Percentiles rank a stretch among this genome's conserved stretches.
Evolutionary conservation across 768 basidiomycete species (phyloP).

Genomic region (Termitomyces sp.): DNA sequence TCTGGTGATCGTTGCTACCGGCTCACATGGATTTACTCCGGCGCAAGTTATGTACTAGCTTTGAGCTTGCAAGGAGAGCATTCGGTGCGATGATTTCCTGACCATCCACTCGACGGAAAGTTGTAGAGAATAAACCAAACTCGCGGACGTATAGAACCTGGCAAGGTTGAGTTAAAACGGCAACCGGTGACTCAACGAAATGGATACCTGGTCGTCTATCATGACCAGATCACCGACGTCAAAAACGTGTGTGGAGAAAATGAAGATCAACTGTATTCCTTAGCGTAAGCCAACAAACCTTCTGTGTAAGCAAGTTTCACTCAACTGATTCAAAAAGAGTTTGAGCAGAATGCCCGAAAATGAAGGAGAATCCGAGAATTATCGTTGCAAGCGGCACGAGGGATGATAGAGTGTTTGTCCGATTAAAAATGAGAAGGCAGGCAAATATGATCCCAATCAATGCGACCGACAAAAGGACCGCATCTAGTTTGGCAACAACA

Average conservation of each 20-base stretch:
- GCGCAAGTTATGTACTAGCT: conserved; percentile 74
- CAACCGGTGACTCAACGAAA: background rate
- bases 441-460: conserved; percentile 60
- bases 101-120: conserved; percentile 75
- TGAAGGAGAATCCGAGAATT: conserved; percentile 79
- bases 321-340: conserved; percentile 73
- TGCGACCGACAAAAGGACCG: conserved; percentile 57
- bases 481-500: conserved; percentile 74
- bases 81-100: conserved; percentile 80
- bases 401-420: conserved; percentile 57
- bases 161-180: background rate
- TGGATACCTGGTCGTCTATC: conserved; percentile 63
- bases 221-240: conserved; percentile 80
- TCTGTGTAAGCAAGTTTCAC: background rate
- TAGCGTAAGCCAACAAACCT: background rate
- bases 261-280: conserved; percentile 62
- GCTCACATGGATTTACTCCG: conserved; percentile 70
- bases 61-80: conserved; percentile 60
- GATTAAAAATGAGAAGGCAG: conserved; percentile 73
- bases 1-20: background rate
- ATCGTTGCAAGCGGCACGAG: conserved; percentile 77
- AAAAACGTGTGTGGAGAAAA: conserved; percentile 82
- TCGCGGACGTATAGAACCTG: conserved; percentile 57
- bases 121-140: conserved; percentile 77
- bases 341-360: conserved; percentile 79